Evolutionary conservation across 306 rosid species (phyloP).

Genomic region (Dalbergia cochinchinensis): DNA sequence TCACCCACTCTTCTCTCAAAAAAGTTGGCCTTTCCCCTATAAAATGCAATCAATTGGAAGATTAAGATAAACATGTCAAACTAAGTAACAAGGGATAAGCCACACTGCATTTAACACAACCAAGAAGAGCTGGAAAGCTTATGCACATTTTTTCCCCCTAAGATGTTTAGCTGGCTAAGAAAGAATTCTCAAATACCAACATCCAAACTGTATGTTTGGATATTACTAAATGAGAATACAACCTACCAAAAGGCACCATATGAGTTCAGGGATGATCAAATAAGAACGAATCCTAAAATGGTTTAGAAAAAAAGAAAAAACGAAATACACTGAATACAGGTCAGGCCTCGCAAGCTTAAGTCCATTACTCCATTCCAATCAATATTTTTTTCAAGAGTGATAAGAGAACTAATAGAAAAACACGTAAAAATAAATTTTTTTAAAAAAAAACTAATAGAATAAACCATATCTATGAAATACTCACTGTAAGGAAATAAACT

Average conservation of each 20-base stretch:
- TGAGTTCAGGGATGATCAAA: slow-evolving; percentile 1
- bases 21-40: slow-evolving; percentile 95
- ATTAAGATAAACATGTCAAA: slow-evolving; percentile 31
- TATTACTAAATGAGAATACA: background rate
- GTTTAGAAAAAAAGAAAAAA: background rate
- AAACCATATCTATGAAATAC: slow-evolving; percentile 44
- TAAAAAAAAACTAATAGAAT: background rate
- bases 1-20: slow-evolving; percentile 94
- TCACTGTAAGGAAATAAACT: slow-evolving; percentile 92
- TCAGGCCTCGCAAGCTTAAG: slow-evolving; percentile 25
- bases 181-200: background rate
- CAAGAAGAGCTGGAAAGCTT: slow-evolving; percentile 6
- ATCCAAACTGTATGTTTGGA: slow-evolving; percentile 5
- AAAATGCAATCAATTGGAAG: slow-evolving; percentile 35
- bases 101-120: slow-evolving; percentile 10
- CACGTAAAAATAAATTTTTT: too few relatives aligned
- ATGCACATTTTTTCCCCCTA: background rate
- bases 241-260: background rate
- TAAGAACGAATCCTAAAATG: slow-evolving; percentile 10
- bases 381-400: background rate
- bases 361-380: slow-evolving; percentile 1
- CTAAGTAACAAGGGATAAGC: background rate
- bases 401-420: background rate
- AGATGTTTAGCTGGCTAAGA: background rate
- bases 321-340: background rate